Evolutionary conservation across 2,329 filamentous ascomycete species (phyloP).

Genomic region (Elsinoe arachidis): DNA sequence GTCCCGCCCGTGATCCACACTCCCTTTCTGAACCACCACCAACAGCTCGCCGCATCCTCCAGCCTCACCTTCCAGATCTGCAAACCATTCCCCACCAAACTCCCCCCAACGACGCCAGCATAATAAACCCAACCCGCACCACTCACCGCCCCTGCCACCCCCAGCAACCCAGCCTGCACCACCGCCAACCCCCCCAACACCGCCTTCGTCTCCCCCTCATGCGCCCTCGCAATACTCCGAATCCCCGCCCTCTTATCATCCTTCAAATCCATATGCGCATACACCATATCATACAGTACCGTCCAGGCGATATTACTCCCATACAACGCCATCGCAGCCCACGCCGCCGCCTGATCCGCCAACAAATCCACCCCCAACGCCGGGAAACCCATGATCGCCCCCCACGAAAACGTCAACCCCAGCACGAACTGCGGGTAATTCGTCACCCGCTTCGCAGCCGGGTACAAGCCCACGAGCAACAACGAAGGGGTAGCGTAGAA

Average conservation of each 20-base stretch:
- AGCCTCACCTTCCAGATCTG: conserved; percentile 54
- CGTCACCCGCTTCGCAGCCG: conserved; percentile 75
- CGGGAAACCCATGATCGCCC: conserved; percentile 78
- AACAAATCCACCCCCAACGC: conserved; percentile 72
- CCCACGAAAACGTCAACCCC: conserved; percentile 81
- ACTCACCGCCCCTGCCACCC: conserved; percentile 57
- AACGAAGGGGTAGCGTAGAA: conserved; percentile 71
- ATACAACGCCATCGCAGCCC: conserved; percentile 62
- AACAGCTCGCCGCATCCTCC: conserved; percentile 49
- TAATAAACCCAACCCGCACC: conserved; percentile 53
- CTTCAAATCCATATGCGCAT: conserved; percentile 84
- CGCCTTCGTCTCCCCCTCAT: conserved; percentile 67
- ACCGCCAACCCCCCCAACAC: conserved; percentile 63
- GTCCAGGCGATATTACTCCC: conserved; percentile 78
- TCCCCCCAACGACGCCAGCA: conserved; percentile 49
- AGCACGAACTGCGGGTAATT: conserved; percentile 81
- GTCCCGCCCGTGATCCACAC: conserved; percentile 54
- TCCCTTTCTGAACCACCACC: conserved; percentile 57
- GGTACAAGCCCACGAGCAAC: conserved; percentile 64
- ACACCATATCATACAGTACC: conserved; percentile 84
- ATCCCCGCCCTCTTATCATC: conserved; percentile 81
- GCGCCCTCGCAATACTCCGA: conserved; percentile 76
- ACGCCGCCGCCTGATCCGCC: conserved; percentile 51
- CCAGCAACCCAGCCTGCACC: conserved; percentile 60
- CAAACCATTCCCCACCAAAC: conserved; percentile 43